phyloP scores from a whole-genome alignment of 768 basidiomycete genomes.

The Tulasnella sp. region DNA sequence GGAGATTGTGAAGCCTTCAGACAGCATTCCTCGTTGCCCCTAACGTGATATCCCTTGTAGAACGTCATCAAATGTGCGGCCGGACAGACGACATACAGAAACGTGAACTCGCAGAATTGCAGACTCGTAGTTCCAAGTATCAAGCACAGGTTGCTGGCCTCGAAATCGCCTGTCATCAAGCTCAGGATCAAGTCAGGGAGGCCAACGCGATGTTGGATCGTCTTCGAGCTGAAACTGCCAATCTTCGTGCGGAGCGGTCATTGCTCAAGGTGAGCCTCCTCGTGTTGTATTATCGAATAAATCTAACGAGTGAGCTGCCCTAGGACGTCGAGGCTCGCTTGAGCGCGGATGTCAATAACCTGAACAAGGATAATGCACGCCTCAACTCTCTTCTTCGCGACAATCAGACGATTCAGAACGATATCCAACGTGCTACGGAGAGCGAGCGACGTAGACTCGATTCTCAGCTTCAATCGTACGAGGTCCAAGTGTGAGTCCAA shows the following conservation, averaged over 20 bases:
- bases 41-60: conserved; percentile 31
- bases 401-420: conserved; percentile 86
- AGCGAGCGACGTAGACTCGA: conserved; percentile 81
- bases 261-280: conserved; percentile 71
- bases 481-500: conserved; percentile 65
- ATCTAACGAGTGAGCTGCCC: not conserved
- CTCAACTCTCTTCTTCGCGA: conserved; percentile 84
- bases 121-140: conserved; percentile 66
- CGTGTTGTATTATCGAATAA: too few relatives aligned
- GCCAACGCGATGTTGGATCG: conserved; percentile 65
- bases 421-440: conserved; percentile 75
- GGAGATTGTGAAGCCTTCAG: not conserved
- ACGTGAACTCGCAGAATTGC: conserved; percentile 62
- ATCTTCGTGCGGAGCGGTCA: conserved; percentile 87
- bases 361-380: conserved; percentile 77
- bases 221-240: conserved; percentile 78
- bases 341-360: conserved; percentile 76
- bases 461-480: conserved; percentile 70
- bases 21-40: not conserved
- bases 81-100: conserved; percentile 62
- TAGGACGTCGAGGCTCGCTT: conserved; percentile 78
- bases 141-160: conserved; percentile 69
- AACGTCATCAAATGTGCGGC: conserved; percentile 44
- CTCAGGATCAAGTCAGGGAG: conserved; percentile 60
- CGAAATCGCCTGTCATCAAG: conserved; percentile 70